Base-by-base conservation (phyloP, 1,139 yeast species). In the Candida tropicalis region DNA sequence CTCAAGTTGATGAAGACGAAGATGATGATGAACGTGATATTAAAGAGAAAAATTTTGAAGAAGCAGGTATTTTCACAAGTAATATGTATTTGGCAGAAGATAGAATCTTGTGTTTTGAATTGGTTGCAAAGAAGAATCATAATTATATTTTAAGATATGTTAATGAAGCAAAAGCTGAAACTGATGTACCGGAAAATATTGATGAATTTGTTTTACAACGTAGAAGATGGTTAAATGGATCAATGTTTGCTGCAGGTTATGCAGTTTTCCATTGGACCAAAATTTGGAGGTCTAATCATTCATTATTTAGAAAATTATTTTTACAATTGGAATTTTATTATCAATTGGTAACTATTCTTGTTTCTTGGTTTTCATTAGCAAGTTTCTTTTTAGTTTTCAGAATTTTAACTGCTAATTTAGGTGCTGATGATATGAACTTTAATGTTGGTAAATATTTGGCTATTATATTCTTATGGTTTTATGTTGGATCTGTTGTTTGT, bases 31-130 rank as follows among this genome's bases (percentile, higher is more conserved):
- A 73, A 53, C 52, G 62, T 23, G 68, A 66, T 43, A 56, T 73
- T 39, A 71, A 72, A 49, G 77, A 73, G 47, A 62, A 65, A 40
- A 72, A 72, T 51, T 70, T 62, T 54, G 65, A 68, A 45, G 75
- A 73, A 48, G 73, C 74, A 0, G 93, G 93, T 15, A 79, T 87
- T 39, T 87, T 87, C 66, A 84, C 87, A 24, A 82, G 89, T 15
- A 87, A 87, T 64, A 84, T 87, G 95, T 87, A 86, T 62, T 75
- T 87, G 46, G 95, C 95, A 6, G 95, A 87, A 62, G 95, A 87
- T 62, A 76, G 95, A 58, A 86, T 87, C 46, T 69, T 87, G 54
- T 87, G 95, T 70, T 87, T 84, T 64, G 95, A 87, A 62, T 73
- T 87, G 44, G 88, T 87, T 25, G 88, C 93, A n/a, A 87, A 87